A percentile compares a stretch with the other conserved stretches of the same genome.
These are phyloP conservation scores for Aeschynomene evenia DNA, from an alignment of 306 rosid genomes.

Conservation along the genomic window DNA sequence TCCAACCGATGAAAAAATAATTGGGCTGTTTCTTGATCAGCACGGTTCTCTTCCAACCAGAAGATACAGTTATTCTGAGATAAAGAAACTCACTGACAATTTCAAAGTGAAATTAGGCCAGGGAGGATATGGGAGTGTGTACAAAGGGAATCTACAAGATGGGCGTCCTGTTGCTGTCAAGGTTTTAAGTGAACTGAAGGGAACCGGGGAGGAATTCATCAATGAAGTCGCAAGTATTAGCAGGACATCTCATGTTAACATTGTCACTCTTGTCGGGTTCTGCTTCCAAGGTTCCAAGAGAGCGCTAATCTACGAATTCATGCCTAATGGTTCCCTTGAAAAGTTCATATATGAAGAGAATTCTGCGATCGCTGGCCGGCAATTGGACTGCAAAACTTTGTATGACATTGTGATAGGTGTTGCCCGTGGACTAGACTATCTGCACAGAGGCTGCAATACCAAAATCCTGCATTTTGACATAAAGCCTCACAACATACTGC, in stretches of 20 bases:
- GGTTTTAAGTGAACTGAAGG: conserved; percentile 30
- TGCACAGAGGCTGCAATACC: conserved; percentile 38
- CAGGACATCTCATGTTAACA: conserved; percentile 36
- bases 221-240: conserved; percentile 32
- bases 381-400: conserved; percentile 25
- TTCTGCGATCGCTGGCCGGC: not conserved
- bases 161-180: conserved; percentile 38
- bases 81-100: conserved; percentile 35
- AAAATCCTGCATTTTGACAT: conserved; percentile 37
- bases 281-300: conserved; percentile 28
- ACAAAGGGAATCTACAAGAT: conserved; percentile 33
- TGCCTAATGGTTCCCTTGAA: conserved; percentile 45
- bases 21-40: conserved; percentile 23
- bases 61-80: conserved; percentile 33
- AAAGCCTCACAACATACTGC: conserved; percentile 17
- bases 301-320: conserved; percentile 39
- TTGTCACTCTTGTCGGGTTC: not conserved
- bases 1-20: not conserved
- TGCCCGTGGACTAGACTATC: conserved; percentile 38
- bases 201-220: conserved; percentile 36
- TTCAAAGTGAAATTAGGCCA: conserved; percentile 39
- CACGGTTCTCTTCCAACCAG: conserved; percentile 9
- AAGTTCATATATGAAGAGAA: conserved; percentile 27
- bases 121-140: conserved; percentile 37
- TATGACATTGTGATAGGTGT: conserved; percentile 28